Conservation (phyloP, 108 stramenopile genomes). For the Epipyxis sp. region DNA sequence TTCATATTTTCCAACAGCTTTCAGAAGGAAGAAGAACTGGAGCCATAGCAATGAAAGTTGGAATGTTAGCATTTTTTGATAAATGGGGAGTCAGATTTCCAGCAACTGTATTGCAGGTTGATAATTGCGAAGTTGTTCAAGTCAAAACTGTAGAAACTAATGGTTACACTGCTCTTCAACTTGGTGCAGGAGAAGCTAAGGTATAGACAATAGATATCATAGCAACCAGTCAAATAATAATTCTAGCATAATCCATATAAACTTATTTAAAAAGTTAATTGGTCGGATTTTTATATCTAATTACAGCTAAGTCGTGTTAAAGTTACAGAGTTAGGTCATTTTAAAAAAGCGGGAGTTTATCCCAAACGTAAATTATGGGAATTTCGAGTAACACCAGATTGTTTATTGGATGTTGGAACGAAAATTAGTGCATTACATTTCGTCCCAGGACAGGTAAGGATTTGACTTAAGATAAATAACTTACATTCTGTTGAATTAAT, state of each 20-base stretch:
- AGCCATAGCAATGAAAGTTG: constrained; percentile 87
- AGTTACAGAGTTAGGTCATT: background rate
- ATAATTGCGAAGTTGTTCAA: constrained; percentile 44
- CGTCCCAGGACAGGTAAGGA: constrained; percentile 93
- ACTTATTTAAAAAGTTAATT: constrained; percentile 46
- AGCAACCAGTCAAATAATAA: constrained; percentile 59
- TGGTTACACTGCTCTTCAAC: constrained; percentile 78
- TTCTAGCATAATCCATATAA: constrained; percentile 66
- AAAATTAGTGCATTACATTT: constrained; percentile 88
- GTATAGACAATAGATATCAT: constrained; percentile 53
- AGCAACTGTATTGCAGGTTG: constrained; percentile 81
- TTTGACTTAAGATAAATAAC: too few relatives aligned
- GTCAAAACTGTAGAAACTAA: constrained; percentile 66
- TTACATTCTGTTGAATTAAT: too few relatives aligned
- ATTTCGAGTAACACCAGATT: constrained; percentile 57
- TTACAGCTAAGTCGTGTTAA: background rate
- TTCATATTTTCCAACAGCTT: constrained; percentile 8
- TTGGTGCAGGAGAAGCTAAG: constrained; percentile 93
- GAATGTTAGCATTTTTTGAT: constrained; percentile 96
- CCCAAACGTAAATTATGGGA: constrained; percentile 58
- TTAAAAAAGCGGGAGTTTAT: constrained; percentile 14
- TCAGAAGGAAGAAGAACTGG: constrained; percentile 52
- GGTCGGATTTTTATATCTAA: constrained; percentile 32
- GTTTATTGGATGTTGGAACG: constrained; percentile 73
- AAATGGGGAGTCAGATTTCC: constrained; percentile 88